These are phyloP conservation scores for Gamsiella multidivaricata DNA, from an alignment of 192 early-diverging fungal genomes.

Conservation along the genomic window DNA sequence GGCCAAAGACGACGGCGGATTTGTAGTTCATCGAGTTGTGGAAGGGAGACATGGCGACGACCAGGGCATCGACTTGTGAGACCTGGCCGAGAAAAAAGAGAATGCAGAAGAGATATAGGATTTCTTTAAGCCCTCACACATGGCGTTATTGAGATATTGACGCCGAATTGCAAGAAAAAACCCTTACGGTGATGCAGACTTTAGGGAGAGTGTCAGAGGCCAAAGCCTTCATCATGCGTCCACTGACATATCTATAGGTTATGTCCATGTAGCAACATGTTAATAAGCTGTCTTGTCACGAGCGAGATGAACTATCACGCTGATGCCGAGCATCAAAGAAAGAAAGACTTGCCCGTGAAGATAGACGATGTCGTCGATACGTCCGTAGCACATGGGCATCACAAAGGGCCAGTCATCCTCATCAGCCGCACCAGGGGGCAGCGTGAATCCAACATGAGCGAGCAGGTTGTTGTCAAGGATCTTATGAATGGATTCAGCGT, in stretches of 20 bases:
- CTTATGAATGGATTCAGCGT: constrained; percentile 40
- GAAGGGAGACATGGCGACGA: constrained; percentile 62
- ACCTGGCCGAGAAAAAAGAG: constrained; percentile 14
- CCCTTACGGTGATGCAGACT: constrained; percentile 49
- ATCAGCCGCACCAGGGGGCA: constrained; percentile 40
- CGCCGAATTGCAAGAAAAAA: neutral
- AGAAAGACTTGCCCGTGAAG: constrained; percentile 53
- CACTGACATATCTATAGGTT: constrained; percentile 47
- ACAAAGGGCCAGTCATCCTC: constrained; percentile 62
- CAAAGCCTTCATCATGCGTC: constrained; percentile 51
- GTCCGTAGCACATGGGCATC: constrained; percentile 68
- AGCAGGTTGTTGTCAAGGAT: constrained; percentile 62
- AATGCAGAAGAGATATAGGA: neutral
- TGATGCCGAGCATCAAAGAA: neutral
- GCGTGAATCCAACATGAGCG: constrained; percentile 63
- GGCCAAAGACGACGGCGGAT: constrained; percentile 59
- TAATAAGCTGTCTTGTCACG: no score
- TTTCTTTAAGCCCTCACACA: neutral
- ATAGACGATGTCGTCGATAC: constrained; percentile 59
- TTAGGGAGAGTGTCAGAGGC: constrained; percentile 25
- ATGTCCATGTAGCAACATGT: neutral
- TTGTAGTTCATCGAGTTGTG: constrained; percentile 63
- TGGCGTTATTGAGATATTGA: neutral
- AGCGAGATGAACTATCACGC: neutral
- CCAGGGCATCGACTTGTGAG: constrained; percentile 57